Percentiles rank a stretch among this genome's conserved stretches.
Evolutionary conservation across 371 early-diverging fungal genomes (phyloP).

Genomic region (Circinella umbellata): DNA sequence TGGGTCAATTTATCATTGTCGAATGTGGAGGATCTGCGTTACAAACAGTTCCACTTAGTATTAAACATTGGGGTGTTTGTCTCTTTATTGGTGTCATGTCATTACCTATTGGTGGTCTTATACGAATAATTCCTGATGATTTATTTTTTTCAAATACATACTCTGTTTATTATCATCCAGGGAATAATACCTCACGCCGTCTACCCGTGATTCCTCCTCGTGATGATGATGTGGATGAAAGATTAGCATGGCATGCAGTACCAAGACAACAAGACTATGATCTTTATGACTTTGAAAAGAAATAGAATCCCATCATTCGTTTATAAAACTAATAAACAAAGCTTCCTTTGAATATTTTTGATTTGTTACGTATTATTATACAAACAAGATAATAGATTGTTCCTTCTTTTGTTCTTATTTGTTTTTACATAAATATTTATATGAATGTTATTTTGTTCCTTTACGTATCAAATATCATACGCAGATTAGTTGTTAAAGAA

Average conservation of each 20-base stretch:
- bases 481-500: too few species aligned
- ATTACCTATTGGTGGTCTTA: conserved; percentile 71
- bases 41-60: conserved; percentile 53
- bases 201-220: not conserved
- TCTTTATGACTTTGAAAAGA: too few species aligned
- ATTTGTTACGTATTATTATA: too few species aligned
- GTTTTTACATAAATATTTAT: too few species aligned
- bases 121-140: conserved; percentile 68
- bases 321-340: too few species aligned
- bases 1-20: conserved; percentile 67
- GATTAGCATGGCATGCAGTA: conserved; percentile 1
- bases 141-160: conserved; percentile 20
- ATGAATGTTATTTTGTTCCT: too few species aligned
- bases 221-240: conserved; percentile 4
- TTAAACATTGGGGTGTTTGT: conserved; percentile 70
- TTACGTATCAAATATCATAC: too few species aligned
- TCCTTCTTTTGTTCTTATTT: too few species aligned
- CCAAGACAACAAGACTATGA: not conserved
- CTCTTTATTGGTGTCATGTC: conserved; percentile 68
- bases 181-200: not conserved
- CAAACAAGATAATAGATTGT: too few species aligned
- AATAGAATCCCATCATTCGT: too few species aligned
- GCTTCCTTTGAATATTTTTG: too few species aligned
- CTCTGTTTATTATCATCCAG: not conserved
- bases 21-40: conserved; percentile 69